These are phyloP conservation scores for Pulveroboletus sp. DNA, from an alignment of 768 basidiomycete species.

Conservation along the genomic window DNA sequence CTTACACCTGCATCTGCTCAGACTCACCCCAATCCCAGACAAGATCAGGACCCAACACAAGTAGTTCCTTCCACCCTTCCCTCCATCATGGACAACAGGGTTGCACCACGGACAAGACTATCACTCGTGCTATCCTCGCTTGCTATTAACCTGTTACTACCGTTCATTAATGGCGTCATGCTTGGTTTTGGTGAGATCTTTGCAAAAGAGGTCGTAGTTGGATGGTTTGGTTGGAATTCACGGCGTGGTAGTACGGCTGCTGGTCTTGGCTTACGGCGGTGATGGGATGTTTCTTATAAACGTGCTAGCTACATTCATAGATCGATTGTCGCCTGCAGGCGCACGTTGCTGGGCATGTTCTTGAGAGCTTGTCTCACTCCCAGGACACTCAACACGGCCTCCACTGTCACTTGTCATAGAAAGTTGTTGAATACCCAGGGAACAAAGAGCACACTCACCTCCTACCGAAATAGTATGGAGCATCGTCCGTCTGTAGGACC, in stretches of 20 bases:
- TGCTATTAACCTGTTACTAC: slow-evolving; percentile 79
- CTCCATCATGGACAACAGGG: slow-evolving; percentile 63
- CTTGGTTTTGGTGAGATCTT: slow-evolving; percentile 95
- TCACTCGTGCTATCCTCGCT: slow-evolving; percentile 68
- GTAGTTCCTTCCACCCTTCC: slow-evolving; percentile 48
- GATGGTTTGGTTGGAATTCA: slow-evolving; percentile 43
- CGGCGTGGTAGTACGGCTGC: slow-evolving; percentile 22
- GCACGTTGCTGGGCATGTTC: slow-evolving; percentile 39
- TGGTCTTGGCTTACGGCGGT: slow-evolving; percentile 25
- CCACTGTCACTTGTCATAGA: no score
- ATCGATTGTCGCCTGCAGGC: neutral
- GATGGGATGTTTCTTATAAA: slow-evolving; percentile 2
- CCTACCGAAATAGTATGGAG: no score
- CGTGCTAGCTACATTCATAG: no score
- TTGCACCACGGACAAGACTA: slow-evolving; percentile 62
- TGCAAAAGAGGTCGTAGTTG: slow-evolving; percentile 68
- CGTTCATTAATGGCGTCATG: slow-evolving; percentile 94
- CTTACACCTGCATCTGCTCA: slow-evolving; percentile 4
- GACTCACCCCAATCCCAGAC: slow-evolving; percentile 17
- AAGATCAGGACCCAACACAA: slow-evolving; percentile 26
- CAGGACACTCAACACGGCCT: no score
- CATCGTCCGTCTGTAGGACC: no score
- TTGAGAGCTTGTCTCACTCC: slow-evolving; percentile 57
- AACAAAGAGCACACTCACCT: no score
- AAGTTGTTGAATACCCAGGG: no score